Evolutionary conservation across 192 early-diverging fungal genomes (phyloP).

Genomic region (Phlyctochytrium bullatum): DNA sequence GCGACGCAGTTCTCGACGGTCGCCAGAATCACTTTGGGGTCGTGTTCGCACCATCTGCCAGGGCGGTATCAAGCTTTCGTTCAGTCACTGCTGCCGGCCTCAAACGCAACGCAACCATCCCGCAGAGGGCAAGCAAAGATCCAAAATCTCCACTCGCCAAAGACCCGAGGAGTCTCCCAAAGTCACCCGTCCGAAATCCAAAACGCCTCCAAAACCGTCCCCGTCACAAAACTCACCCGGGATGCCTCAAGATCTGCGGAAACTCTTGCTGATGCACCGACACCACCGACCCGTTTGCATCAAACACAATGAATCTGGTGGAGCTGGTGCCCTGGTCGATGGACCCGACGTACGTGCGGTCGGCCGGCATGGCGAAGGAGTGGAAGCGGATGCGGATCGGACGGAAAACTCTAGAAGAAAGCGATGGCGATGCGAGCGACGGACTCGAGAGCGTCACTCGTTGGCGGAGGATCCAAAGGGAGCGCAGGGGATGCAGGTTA

Average conservation of each 20-base stretch:
- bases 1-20: conserved; percentile 69
- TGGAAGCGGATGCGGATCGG: too few species aligned
- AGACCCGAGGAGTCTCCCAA: too few species aligned
- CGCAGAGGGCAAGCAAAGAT: too few species aligned
- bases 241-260: conserved; percentile 53
- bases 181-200: too few species aligned
- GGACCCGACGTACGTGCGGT: conserved; percentile 62
- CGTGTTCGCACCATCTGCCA: conserved; percentile 82
- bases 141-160: too few species aligned
- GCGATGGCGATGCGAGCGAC: too few species aligned
- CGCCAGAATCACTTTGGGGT: conserved; percentile 72
- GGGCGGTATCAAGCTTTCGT: neutral
- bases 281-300: conserved; percentile 68
- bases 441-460: too few species aligned
- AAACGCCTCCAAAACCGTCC: neutral
- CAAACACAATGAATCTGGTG: conserved; percentile 89
- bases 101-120: too few species aligned
- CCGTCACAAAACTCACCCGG: conserved; percentile 11
- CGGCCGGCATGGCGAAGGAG: neutral
- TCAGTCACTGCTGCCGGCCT: too few species aligned
- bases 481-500: too few species aligned
- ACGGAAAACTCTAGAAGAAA: too few species aligned
- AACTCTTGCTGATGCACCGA: conserved; percentile 78
- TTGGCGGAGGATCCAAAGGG: too few species aligned
- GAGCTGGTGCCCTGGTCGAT: conserved; percentile 95